phyloP scores from a whole-genome alignment of 2,329 filamentous ascomycete genomes.

The Fusarium temperatum region DNA sequence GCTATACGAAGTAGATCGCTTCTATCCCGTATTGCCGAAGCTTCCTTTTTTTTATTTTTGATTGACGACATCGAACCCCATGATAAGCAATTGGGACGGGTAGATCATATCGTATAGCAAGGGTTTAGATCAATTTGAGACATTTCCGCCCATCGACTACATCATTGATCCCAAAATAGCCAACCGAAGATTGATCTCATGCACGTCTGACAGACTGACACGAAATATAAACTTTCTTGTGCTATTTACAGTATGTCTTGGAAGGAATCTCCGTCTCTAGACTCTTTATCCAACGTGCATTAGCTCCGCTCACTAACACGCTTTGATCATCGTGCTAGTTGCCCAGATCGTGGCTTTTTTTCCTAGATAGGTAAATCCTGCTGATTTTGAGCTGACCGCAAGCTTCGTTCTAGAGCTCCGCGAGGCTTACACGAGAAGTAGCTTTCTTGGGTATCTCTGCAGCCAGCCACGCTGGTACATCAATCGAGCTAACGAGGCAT shows the following conservation, averaged over 20 bases:
- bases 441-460: neutral
- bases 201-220: constrained; percentile 31
- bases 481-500: neutral
- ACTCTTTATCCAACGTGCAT: constrained; percentile 5
- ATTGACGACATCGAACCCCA: neutral
- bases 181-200: constrained; percentile 1
- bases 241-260: constrained; percentile 1
- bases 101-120: neutral
- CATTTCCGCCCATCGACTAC: constrained; percentile 9
- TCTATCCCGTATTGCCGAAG: neutral
- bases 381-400: neutral
- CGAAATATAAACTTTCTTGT: constrained; percentile 4
- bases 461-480: neutral
- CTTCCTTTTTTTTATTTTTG: neutral
- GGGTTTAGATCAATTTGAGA: neutral
- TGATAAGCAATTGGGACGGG: neutral
- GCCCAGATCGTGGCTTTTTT: neutral
- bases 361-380: constrained; percentile 14
- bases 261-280: neutral
- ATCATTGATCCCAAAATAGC: constrained; percentile 7
- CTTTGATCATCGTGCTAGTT: neutral
- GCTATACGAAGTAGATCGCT: neutral
- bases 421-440: neutral
- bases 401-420: no score
- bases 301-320: neutral